These are phyloP conservation scores for Porpolomopsis calyptriformis DNA, from an alignment of 768 basidiomycete species.

Conservation along the genomic window DNA sequence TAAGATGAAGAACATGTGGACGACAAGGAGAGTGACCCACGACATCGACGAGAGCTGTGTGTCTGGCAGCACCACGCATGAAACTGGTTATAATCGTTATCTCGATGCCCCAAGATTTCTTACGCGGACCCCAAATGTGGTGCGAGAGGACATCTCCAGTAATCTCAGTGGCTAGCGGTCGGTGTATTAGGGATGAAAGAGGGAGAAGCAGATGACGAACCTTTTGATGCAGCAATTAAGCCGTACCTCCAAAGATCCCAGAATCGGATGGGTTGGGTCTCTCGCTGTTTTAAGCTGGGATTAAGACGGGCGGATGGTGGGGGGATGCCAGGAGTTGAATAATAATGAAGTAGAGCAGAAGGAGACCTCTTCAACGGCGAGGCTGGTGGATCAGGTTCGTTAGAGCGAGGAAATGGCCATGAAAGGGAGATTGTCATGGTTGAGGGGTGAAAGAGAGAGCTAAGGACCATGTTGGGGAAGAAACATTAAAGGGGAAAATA, in stretches of 20 bases:
- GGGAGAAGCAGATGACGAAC: slow-evolving; percentile 23
- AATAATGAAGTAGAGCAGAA: slow-evolving; percentile 33
- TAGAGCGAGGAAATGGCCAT: slow-evolving; percentile 3
- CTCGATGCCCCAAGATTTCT: slow-evolving; percentile 87
- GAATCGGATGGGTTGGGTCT: slow-evolving; percentile 43
- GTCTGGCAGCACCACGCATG: slow-evolving; percentile 73
- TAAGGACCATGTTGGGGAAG: too few relatives aligned
- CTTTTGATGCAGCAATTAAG: slow-evolving; percentile 54
- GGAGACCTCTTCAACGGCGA: not conserved
- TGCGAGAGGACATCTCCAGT: slow-evolving; percentile 67
- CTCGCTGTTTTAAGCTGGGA: slow-evolving; percentile 50
- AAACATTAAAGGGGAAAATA: too few relatives aligned
- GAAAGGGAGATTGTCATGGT: slow-evolving; percentile 6
- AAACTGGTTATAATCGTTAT: slow-evolving; percentile 85
- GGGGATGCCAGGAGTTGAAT: slow-evolving; percentile 54
- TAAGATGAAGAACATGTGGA: slow-evolving; percentile 2
- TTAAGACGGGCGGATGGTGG: slow-evolving; percentile 70
- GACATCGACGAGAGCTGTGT: slow-evolving; percentile 77
- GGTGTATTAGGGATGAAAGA: slow-evolving; percentile 1
- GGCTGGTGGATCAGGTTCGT: not conserved
- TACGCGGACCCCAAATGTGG: slow-evolving; percentile 77
- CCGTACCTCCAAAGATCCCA: slow-evolving; percentile 71
- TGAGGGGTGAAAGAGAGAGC: not conserved
- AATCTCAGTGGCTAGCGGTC: slow-evolving; percentile 27
- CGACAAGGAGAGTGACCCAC: slow-evolving; percentile 30